phyloP scores from a whole-genome alignment of 2,329 filamentous ascomycete species.

The Botrytis porri region DNA sequence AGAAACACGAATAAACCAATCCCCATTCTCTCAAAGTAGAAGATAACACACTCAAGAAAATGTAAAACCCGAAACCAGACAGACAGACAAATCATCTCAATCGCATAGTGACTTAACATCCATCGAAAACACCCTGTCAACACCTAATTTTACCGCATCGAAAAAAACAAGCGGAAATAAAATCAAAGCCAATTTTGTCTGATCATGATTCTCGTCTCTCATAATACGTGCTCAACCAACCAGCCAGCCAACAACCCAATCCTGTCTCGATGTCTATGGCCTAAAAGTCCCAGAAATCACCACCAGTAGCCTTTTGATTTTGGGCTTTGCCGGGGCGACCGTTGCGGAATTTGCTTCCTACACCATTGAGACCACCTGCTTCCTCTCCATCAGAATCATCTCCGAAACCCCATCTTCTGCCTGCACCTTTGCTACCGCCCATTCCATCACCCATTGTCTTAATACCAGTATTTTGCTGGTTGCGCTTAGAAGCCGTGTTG shows the following conservation, averaged over 20 bases:
- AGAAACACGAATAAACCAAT: not conserved
- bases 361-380: constrained; percentile 27
- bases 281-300: constrained; percentile 42
- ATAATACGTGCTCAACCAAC: not conserved
- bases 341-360: constrained; percentile 28
- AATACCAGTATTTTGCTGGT: constrained; percentile 31
- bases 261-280: not conserved
- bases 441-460: constrained; percentile 54
- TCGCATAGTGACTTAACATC: not conserved
- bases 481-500: constrained; percentile 26
- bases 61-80: not conserved
- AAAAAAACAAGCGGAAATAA: not conserved
- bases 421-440: constrained; percentile 44
- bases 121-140: not conserved
- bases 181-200: constrained; percentile 3
- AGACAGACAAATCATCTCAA: not conserved
- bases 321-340: constrained; percentile 33
- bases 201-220: constrained; percentile 17
- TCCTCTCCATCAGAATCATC: constrained; percentile 49
- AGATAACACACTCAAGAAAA: not conserved
- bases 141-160: not conserved
- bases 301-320: constrained; percentile 34
- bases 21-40: not conserved
- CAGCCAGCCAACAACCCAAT: not conserved
- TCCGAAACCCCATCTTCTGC: constrained; percentile 54